phyloP scores from a whole-genome alignment of 768 basidiomycete species.

The Suillus luteus region DNA sequence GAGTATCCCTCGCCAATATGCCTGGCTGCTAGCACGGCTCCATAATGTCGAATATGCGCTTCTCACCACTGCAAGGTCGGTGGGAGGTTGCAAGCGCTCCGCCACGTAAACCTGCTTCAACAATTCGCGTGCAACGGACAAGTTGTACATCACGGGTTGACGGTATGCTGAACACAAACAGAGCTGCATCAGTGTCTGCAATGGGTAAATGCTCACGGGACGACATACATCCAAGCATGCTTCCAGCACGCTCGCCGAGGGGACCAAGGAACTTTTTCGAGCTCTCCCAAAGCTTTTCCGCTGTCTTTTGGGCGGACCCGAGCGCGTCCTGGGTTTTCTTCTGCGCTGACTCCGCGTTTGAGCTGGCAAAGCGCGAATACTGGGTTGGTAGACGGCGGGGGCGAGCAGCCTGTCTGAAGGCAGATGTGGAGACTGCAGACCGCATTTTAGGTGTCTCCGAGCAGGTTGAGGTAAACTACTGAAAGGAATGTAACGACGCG shows the following conservation, averaged over 20 bases:
- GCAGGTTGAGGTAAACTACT: slow-evolving; percentile 4
- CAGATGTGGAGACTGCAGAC: slow-evolving; percentile 26
- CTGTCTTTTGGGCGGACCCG: slow-evolving; percentile 56
- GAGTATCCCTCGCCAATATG: slow-evolving; percentile 62
- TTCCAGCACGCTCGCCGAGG: slow-evolving; percentile 54
- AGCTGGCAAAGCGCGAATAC: slow-evolving; percentile 43
- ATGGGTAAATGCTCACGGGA: not conserved
- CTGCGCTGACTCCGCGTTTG: slow-evolving; percentile 51
- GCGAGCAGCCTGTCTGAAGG: slow-evolving; percentile 26
- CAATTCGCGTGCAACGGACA: slow-evolving; percentile 74
- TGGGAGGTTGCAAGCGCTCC: slow-evolving; percentile 66
- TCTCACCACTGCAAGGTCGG: slow-evolving; percentile 50
- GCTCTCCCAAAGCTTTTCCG: slow-evolving; percentile 52
- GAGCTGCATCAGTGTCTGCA: not conserved
- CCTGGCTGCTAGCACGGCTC: slow-evolving; percentile 55
- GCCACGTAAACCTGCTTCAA: slow-evolving; percentile 72
- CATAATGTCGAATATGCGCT: slow-evolving; percentile 67
- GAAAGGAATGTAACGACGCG: slow-evolving; percentile 10
- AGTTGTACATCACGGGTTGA: slow-evolving; percentile 77
- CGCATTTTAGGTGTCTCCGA: slow-evolving; percentile 24
- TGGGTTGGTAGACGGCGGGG: slow-evolving; percentile 17
- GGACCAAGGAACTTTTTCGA: slow-evolving; percentile 51
- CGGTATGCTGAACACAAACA: slow-evolving; percentile 56
- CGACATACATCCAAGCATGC: slow-evolving; percentile 55
- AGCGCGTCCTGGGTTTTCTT: slow-evolving; percentile 75